A percentile compares a stretch with the other conserved stretches of the same genome.
Conservation (phyloP, 192 early-diverging fungal species). For the Glomus cerebriforme region DNA sequence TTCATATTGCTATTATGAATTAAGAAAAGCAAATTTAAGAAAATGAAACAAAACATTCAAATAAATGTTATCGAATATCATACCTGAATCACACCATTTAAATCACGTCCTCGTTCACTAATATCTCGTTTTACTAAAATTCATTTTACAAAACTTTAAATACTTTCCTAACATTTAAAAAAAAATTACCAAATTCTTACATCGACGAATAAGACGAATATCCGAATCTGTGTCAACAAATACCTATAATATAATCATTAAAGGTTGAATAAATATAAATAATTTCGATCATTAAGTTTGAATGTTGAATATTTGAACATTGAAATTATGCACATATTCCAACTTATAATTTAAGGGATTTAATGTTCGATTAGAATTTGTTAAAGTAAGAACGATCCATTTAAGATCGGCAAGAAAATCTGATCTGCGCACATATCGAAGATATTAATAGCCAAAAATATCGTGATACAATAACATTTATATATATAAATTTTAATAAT, state of each 20-base stretch:
- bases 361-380: too few species aligned
- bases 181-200: constrained; percentile 40
- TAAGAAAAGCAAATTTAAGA: not conserved
- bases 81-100: constrained; percentile 78
- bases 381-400: too few species aligned
- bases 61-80: not conserved
- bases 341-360: too few species aligned
- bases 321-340: too few species aligned
- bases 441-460: too few species aligned
- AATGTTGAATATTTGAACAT: too few species aligned
- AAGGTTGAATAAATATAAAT: not conserved
- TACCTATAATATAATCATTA: constrained; percentile 52
- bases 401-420: too few species aligned
- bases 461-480: too few species aligned
- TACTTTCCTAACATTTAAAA: not conserved
- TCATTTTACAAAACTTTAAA: not conserved
- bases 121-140: constrained; percentile 84
- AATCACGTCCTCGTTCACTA: constrained; percentile 84
- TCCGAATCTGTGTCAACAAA: constrained; percentile 97
- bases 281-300: too few species aligned
- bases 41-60: not conserved
- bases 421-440: too few species aligned
- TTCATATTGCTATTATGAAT: constrained; percentile 69
- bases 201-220: constrained; percentile 83
- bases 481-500: too few species aligned